phyloP scores from a whole-genome alignment of 2,329 filamentous ascomycete species.

The Fusarium devonianum region DNA sequence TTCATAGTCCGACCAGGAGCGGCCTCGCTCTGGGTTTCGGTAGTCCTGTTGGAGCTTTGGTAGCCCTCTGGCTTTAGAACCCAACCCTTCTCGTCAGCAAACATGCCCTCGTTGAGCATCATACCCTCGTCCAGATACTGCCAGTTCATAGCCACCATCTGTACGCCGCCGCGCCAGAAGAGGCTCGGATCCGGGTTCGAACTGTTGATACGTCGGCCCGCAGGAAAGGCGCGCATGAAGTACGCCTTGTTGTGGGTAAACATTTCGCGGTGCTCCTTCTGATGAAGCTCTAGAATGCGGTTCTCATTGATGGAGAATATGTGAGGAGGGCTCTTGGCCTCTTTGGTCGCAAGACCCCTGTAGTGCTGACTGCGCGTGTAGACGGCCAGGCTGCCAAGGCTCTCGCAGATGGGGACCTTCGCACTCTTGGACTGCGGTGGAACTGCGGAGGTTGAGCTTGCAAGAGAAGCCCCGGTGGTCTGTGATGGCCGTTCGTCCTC shows the following conservation, averaged over 20 bases:
- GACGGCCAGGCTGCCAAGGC: constrained; percentile 76
- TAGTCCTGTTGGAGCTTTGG: constrained; percentile 56
- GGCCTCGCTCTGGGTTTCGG: constrained; percentile 53
- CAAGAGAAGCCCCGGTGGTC: constrained; percentile 15
- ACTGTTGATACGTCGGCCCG: constrained; percentile 78
- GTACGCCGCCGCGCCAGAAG: constrained; percentile 92
- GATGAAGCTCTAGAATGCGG: constrained; percentile 66
- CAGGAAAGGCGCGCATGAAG: constrained; percentile 92
- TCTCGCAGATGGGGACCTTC: constrained; percentile 71
- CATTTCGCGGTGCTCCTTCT: constrained; percentile 74
- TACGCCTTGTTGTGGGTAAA: constrained; percentile 87
- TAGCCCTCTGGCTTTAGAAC: constrained; percentile 83
- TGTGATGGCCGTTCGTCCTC: constrained; percentile 52
- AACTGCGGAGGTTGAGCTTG: constrained; percentile 13
- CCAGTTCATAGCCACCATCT: constrained; percentile 99
- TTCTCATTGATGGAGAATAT: constrained; percentile 92
- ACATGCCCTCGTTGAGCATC: constrained; percentile 98
- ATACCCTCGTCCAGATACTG: constrained; percentile 93
- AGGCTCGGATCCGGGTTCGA: constrained; percentile 94
- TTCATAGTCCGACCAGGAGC: constrained; percentile 64
- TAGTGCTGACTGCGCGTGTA: constrained; percentile 90
- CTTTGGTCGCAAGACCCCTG: constrained; percentile 71
- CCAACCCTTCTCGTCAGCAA: constrained; percentile 84
- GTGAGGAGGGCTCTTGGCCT: constrained; percentile 65
- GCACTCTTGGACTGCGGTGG: constrained; percentile 40